Conservation (phyloP, 2,329 filamentous ascomycete genomes). For the Bipolaris cookei region DNA sequence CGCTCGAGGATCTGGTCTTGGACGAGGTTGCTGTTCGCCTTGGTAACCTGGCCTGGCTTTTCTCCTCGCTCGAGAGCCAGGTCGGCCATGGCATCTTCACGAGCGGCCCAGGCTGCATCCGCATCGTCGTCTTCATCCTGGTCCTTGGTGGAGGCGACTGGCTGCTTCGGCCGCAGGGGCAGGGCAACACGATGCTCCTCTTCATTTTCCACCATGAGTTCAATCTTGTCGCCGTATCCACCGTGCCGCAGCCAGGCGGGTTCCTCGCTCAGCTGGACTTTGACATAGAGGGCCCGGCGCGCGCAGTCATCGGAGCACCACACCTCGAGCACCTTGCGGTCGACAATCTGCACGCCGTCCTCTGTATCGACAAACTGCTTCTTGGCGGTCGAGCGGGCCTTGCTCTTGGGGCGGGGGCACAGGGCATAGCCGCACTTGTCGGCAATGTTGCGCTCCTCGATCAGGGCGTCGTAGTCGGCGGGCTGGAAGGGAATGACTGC, state of each 20-base stretch:
- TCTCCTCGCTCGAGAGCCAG: conserved; percentile 56
- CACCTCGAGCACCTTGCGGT: conserved; percentile 74
- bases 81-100: conserved; percentile 45
- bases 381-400: conserved; percentile 55
- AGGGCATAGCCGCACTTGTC: conserved; percentile 82
- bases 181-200: conserved; percentile 35
- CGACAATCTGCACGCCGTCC: conserved; percentile 68
- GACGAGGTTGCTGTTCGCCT: conserved; percentile 42
- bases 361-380: conserved; percentile 71
- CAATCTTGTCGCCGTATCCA: conserved; percentile 46
- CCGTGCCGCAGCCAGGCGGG: conserved; percentile 82
- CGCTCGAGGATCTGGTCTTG: conserved; percentile 42
- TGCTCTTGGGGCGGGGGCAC: conserved; percentile 69
- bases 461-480: conserved; percentile 84
- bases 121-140: conserved; percentile 41
- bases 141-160: conserved; percentile 7
- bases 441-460: conserved; percentile 87
- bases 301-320: conserved; percentile 88
- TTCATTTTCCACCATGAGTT: conserved; percentile 49
- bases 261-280: conserved; percentile 84
- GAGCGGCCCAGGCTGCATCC: conserved; percentile 42
- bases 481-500: conserved; percentile 79
- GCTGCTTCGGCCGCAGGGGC: conserved; percentile 40
- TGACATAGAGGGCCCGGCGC: conserved; percentile 79
- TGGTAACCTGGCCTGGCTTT: conserved; percentile 38